phyloP scores from a whole-genome alignment of 768 basidiomycete genomes.

The Sarcodon sp. region DNA sequence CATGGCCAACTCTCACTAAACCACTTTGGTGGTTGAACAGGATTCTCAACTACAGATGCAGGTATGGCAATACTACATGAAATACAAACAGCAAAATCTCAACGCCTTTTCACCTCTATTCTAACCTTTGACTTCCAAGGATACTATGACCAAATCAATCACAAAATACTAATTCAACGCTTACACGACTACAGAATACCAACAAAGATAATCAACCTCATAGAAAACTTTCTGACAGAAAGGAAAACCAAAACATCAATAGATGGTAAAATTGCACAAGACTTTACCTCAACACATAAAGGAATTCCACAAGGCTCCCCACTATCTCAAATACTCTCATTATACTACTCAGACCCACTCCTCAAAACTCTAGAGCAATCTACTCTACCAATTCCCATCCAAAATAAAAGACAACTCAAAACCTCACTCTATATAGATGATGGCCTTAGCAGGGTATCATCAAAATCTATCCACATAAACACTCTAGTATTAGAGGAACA shows the following conservation, averaged over 20 bases:
- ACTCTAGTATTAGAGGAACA: no score
- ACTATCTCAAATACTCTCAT: constrained; percentile 10
- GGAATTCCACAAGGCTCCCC: constrained; percentile 14
- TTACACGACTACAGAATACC: constrained; percentile 17
- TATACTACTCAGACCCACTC: constrained; percentile 5
- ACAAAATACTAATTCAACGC: constrained; percentile 17
- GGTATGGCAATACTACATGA: constrained; percentile 13
- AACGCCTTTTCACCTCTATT: constrained; percentile 2
- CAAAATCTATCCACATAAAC: no score
- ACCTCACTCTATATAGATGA: no score
- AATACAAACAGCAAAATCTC: constrained; percentile 9
- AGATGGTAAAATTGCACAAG: constrained; percentile 7
- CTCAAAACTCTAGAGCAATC: no score
- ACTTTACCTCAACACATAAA: constrained; percentile 1
- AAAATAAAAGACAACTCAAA: no score
- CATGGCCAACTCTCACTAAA: constrained; percentile 3
- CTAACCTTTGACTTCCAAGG: constrained; percentile 30
- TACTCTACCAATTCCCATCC: no score
- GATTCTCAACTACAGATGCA: constrained; percentile 13
- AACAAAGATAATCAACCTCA: constrained; percentile 8
- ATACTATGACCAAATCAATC: constrained; percentile 27
- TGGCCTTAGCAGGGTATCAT: no score
- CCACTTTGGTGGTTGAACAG: constrained; percentile 15
- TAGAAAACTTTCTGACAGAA: constrained; percentile 1
- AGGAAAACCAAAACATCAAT: constrained; percentile 5